Base-by-base conservation (phyloP, 768 basidiomycete species). In the Suillus ampliporus region DNA sequence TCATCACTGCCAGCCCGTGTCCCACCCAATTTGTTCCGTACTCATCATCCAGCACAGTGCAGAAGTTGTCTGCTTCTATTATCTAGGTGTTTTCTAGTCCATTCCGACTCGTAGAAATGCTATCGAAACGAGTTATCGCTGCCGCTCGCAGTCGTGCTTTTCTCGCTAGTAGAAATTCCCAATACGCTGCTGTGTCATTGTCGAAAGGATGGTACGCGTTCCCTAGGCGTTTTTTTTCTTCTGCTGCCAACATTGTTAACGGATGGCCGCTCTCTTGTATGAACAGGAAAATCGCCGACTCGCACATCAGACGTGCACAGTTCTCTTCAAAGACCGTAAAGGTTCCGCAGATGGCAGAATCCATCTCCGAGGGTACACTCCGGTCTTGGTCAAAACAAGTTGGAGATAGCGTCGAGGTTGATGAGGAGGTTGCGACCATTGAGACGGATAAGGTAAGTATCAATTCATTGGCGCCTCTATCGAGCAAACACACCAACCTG, bases 301-400 rank as follows among this genome's bases (percentile, higher is more conserved):
- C 77, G 56, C 79, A 84, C 72, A 72, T 84, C n/a, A 81, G 77
- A 68, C 80, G 80, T 53, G 84, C 89, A 40, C 80, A 86, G 61
- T 90, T 92, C 72, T 91, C 92, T 69, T 84, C 88, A 61, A 91
- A 96, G 79, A 94, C 90, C 60, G 85, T 98, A 66, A 94, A 97
- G 80, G 95, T 98, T 44, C 95, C 95, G n/a, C 92, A 95, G 76
- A 97, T 98, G 94, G 94, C 97, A 26, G 96, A 98, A 76, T 98
- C 96, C 65, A 98, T 99, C 78, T 93, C 94, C 40, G 97, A 99
- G 77, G 97, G 97, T 34, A 99, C 97, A 6, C 82, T 99, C 58
- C 97, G 95, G 79, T 83, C 91, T 31, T 99, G 95, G 94, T 83
- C 86, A 68, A 98, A 98, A 81, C 86, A 96, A 77, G 89, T 92